Percentiles rank a stretch among this genome's conserved stretches.
phyloP scores from a whole-genome alignment of 345 rosid genomes.

The Melastoma malabathricum region DNA sequence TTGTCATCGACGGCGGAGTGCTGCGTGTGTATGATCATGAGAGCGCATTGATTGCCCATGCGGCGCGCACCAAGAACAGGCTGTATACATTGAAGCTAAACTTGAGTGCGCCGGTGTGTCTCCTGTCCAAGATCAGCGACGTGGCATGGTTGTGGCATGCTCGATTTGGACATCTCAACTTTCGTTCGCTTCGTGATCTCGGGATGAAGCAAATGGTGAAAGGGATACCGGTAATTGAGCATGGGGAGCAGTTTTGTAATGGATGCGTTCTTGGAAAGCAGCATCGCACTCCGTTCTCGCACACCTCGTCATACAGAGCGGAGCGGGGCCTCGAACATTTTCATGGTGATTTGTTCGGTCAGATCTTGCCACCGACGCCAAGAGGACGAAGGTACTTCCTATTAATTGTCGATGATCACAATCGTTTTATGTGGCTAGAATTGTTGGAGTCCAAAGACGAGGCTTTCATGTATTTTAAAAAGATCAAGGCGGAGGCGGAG shows the following conservation, averaged over 20 bases:
- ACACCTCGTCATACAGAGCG: neutral
- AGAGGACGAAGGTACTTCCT: slow-evolving; percentile 1
- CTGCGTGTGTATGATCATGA: neutral
- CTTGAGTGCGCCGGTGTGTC: neutral
- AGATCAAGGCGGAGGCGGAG: neutral
- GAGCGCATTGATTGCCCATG: neutral
- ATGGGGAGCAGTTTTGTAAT: neutral
- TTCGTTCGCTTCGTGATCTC: neutral
- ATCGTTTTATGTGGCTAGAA: slow-evolving; percentile 3
- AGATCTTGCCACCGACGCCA: neutral
- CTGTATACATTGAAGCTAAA: neutral
- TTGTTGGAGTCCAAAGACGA: neutral
- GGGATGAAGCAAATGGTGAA: neutral
- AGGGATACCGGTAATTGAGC: too few relatives aligned
- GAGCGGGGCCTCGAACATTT: neutral
- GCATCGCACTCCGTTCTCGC: slow-evolving; percentile 3
- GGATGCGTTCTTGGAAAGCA: neutral
- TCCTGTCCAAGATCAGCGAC: neutral
- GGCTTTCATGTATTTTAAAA: slow-evolving; percentile 1
- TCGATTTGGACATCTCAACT: neutral
- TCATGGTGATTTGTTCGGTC: neutral
- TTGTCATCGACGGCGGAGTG: slow-evolving; percentile 1
- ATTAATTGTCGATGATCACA: slow-evolving; percentile 1
- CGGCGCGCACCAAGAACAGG: neutral
- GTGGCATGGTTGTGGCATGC: slow-evolving; percentile 3